Conservation (phyloP, 768 basidiomycete species). For the Suillus alpinus region DNA sequence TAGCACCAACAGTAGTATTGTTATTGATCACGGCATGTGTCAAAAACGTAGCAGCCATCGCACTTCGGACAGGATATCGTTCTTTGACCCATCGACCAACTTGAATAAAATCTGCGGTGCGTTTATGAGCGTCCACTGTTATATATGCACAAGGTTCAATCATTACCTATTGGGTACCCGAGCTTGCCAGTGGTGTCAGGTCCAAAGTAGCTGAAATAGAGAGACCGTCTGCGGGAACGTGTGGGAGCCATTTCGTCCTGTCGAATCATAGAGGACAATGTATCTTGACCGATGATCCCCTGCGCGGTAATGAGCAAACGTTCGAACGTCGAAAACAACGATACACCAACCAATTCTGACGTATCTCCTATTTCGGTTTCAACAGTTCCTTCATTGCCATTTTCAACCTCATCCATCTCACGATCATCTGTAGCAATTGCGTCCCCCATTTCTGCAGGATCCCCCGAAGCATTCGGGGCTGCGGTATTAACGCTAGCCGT, state of each 20-base stretch:
- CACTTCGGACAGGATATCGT: conserved; percentile 53
- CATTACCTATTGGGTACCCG: conserved; percentile 57
- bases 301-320: conserved; percentile 24
- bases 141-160: conserved; percentile 1
- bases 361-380: conserved; percentile 4
- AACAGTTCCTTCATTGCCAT: conserved; percentile 16
- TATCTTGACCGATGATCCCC: conserved; percentile 74
- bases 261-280: conserved; percentile 69
- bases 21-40: conserved; percentile 73
- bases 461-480: background rate
- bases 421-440: conserved; percentile 10
- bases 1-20: conserved; percentile 35
- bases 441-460: conserved; percentile 6
- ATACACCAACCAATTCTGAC: conserved; percentile 24
- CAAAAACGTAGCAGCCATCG: conserved; percentile 64
- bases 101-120: conserved; percentile 46
- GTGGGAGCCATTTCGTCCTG: conserved; percentile 65
- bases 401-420: conserved; percentile 17
- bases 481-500: background rate
- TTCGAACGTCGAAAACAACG: background rate
- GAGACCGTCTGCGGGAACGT: conserved; percentile 55
- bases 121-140: conserved; percentile 2
- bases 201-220: conserved; percentile 39
- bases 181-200: conserved; percentile 47
- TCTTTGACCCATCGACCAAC: conserved; percentile 62